Evolutionary conservation across 2,329 filamentous ascomycete species (phyloP).

Genomic region (Apiospora kogelbergensis): DNA sequence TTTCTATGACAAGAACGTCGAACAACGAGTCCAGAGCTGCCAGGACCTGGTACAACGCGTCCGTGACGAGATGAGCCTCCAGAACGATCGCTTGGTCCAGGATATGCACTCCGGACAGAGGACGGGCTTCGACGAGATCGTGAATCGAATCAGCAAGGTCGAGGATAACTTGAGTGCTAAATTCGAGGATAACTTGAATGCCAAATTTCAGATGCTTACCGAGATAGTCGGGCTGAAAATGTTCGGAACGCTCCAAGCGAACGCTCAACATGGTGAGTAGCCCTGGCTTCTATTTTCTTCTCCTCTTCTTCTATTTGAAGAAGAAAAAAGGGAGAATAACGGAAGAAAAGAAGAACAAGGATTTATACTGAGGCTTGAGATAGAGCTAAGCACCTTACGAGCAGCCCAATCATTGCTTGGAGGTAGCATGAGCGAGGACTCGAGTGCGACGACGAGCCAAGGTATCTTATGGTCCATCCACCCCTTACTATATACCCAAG

Average conservation of each 20-base stretch:
- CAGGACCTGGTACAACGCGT: constrained; percentile 13
- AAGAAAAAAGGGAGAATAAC: too few relatives aligned
- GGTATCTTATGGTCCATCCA: background rate
- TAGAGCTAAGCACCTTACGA: background rate
- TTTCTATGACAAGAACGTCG: constrained; percentile 15
- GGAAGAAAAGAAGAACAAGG: too few relatives aligned
- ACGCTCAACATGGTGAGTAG: background rate
- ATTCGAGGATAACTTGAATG: too few relatives aligned
- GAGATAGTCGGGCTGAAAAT: background rate
- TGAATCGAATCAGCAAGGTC: background rate
- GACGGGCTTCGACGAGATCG: background rate
- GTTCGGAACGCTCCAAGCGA: background rate
- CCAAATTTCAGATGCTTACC: background rate
- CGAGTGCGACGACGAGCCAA: background rate
- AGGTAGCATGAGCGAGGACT: background rate
- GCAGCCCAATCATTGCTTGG: background rate
- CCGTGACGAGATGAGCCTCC: background rate
- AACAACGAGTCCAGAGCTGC: constrained; percentile 12
- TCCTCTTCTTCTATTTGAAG: too few relatives aligned
- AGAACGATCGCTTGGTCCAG: background rate
- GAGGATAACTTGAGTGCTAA: background rate
- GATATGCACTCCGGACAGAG: background rate
- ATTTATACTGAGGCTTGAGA: background rate
- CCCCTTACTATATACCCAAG: too few relatives aligned
- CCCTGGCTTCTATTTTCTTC: background rate